Base-by-base conservation (phyloP, 306 rosid genomes). In the Malus sieversii region DNA sequence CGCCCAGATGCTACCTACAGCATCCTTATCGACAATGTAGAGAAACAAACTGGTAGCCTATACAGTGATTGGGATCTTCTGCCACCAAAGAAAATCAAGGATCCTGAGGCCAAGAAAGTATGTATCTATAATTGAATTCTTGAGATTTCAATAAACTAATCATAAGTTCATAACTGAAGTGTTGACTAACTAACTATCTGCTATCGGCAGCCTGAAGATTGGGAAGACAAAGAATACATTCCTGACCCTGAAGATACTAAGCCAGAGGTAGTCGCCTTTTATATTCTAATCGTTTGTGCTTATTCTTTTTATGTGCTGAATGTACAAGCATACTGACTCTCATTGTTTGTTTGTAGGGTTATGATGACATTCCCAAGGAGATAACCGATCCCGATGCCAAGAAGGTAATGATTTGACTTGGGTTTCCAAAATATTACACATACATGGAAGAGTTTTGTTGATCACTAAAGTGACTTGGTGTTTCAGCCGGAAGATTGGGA, bases 401-500 rank as follows among this genome's bases (percentile, higher is more conserved):
- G 79, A 92, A 96, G 98, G 99, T 92, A 30, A 45, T 59, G 33
- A 40, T 52, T 64, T 51, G 20, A 25, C 52, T 23, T 62, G 2
- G 30, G 64, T 33, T 71, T 60, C 45, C 51, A 65, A 70, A 40
- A 1, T 55, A 35, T 11, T 3, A 7, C 66, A 13, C 14, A 4
- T 58, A n/a, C 71, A 7, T 38, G 18, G 38, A 45, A 32, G 27
- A 19, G 4, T 42, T 3, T 30, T 16, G 66, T 65, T 81, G 65
- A 82, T 85, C 30, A 81, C 55, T 75, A 14, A 63, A 70, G 32
- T 29, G 75, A 14, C 46, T 71, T 78, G 78, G 76, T 77, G 64
- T 63, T 83, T 77, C 83, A 96, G 99, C 98, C 99, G 0, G 98
- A 96, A 76, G 99, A 96, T 69, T 96, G 99, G 99, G 98, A 96